phyloP scores from a whole-genome alignment of 2,329 filamentous ascomycete genomes.

The Pestalotiopsis sp. region DNA sequence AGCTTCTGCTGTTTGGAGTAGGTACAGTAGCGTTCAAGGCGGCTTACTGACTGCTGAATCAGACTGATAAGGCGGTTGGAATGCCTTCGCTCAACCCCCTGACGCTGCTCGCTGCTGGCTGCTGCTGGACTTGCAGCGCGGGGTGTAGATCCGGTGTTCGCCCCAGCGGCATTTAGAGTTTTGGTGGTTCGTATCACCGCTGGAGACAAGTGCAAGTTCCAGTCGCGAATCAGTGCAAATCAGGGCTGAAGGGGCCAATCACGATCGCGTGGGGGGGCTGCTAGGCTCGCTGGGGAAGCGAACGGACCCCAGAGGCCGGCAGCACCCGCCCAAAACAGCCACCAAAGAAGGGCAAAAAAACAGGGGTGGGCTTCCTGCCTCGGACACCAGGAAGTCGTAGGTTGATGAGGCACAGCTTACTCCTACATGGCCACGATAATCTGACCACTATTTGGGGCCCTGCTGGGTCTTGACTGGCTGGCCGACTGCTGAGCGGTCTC shows the following conservation, averaged over 20 bases:
- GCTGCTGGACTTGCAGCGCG: neutral
- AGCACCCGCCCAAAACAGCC: neutral
- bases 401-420: too few relatives aligned
- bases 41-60: neutral
- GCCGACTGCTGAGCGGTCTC: neutral
- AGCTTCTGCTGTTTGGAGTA: neutral
- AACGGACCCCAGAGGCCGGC: neutral
- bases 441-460: neutral
- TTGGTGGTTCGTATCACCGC: neutral
- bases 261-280: too few relatives aligned
- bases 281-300: neutral
- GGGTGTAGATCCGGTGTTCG: neutral
- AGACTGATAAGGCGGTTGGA: neutral
- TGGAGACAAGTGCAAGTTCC: too few relatives aligned
- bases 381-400: slow-evolving; percentile 1
- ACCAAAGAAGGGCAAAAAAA: neutral
- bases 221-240: too few relatives aligned
- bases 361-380: neutral
- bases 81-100: too few relatives aligned
- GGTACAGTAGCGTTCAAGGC: too few relatives aligned
- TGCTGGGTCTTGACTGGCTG: neutral
- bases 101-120: neutral
- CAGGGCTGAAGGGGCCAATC: too few relatives aligned
- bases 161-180: neutral
- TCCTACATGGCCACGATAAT: neutral